A percentile compares a stretch with the other conserved stretches of the same genome.
Evolutionary conservation across 345 rosid genomes (phyloP).

Genomic region (Dimocarpus longan): DNA sequence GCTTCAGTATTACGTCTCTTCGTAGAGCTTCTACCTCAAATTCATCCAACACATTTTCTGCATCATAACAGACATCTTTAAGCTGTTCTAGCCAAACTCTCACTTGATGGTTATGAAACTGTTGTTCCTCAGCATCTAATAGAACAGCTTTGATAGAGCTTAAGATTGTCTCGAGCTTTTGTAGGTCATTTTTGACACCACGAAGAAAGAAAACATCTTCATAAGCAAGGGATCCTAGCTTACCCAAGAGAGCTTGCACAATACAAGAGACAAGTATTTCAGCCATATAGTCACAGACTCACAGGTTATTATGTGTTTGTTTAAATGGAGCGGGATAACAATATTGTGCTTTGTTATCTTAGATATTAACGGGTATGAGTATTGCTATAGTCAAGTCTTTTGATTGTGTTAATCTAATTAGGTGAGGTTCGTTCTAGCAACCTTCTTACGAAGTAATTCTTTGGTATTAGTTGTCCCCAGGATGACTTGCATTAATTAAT

Average conservation of each 20-base stretch:
- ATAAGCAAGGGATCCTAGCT: background rate
- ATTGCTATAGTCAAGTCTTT: too few species aligned
- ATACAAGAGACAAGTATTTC: background rate
- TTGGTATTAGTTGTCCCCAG: background rate
- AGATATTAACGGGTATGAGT: too few species aligned
- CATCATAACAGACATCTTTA: constrained; percentile 20
- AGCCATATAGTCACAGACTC: background rate
- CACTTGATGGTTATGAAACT: background rate
- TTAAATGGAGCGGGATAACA: too few species aligned
- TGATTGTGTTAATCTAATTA: too few species aligned
- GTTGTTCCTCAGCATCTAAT: constrained; percentile 11
- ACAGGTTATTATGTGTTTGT: background rate
- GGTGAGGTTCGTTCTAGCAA: background rate
- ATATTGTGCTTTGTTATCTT: too few species aligned
- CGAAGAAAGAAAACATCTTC: background rate
- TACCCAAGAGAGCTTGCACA: background rate
- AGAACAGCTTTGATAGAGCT: constrained; percentile 9
- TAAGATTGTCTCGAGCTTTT: background rate
- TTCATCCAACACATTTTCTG: constrained; percentile 3
- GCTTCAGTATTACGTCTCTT: background rate
- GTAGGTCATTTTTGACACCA: background rate
- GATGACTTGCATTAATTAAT: background rate
- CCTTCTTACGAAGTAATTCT: background rate
- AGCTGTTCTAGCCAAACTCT: constrained; percentile 20
- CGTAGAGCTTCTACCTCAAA: constrained; percentile 5